These are phyloP conservation scores for Boletus calvinii DNA, from an alignment of 1,284 basidiomycete species.

Conservation along the genomic window DNA sequence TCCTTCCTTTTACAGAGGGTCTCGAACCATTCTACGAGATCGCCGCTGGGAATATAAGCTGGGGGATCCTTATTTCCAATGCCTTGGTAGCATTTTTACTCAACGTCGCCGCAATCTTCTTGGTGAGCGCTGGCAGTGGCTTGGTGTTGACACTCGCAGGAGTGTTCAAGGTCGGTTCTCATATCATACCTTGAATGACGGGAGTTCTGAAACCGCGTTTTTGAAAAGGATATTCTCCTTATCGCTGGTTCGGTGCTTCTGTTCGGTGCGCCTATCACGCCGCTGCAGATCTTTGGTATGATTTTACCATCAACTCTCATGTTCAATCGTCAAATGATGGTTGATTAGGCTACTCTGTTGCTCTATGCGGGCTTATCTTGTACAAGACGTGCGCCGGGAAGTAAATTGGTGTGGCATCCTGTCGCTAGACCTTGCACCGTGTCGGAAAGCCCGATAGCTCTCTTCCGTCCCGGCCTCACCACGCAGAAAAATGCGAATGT, in stretches of 20 bases:
- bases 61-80: conserved; percentile 80
- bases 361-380: conserved; percentile 75
- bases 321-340: conserved; percentile 5
- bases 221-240: conserved; percentile 82
- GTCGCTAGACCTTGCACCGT: neutral
- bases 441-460: neutral
- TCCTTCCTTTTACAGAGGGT: conserved; percentile 90
- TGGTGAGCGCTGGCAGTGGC: conserved; percentile 86
- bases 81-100: conserved; percentile 88
- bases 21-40: conserved; percentile 75
- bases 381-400: conserved; percentile 81
- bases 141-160: conserved; percentile 92
- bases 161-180: conserved; percentile 75
- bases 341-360: conserved; percentile 72
- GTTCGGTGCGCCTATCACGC: conserved; percentile 77
- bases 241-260: conserved; percentile 87
- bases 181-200: neutral
- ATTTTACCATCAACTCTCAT: conserved; percentile 7
- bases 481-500: neutral
- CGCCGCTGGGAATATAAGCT: conserved; percentile 52
- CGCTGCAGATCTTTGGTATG: conserved; percentile 83
- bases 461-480: neutral
- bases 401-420: conserved; percentile 25
- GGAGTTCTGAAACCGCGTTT: neutral
- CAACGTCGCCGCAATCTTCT: conserved; percentile 93